A percentile compares a stretch with the other conserved stretches of the same genome.
These are phyloP conservation scores for Celoporthe dispersa DNA, from an alignment of 2,329 filamentous ascomycete genomes.

Conservation along the genomic window DNA sequence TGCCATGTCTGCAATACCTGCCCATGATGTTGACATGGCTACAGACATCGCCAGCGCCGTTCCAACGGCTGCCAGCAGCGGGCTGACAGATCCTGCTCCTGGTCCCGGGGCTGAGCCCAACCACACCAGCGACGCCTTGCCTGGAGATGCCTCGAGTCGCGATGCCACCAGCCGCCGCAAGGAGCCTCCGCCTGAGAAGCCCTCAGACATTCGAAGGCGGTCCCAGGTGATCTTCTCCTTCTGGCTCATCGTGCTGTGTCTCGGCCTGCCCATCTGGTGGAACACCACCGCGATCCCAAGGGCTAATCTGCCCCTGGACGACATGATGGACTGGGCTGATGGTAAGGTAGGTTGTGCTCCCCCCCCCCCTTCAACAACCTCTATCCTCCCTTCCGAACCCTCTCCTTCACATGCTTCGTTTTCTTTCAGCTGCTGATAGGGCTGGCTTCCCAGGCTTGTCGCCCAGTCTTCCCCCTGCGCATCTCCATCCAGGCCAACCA, in stretches of 20 bases:
- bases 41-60: neutral
- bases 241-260: conserved; percentile 81
- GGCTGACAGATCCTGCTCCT: neutral
- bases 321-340: conserved; percentile 91
- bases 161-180: conserved; percentile 38
- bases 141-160: conserved; percentile 14
- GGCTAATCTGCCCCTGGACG: conserved; percentile 77
- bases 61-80: neutral
- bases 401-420: conserved; percentile 2
- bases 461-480: conserved; percentile 83
- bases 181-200: conserved; percentile 77
- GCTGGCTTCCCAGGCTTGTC: conserved; percentile 68
- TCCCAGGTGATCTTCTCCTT: conserved; percentile 82
- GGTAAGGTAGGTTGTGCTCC: conserved; percentile 68
- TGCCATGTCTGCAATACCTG: conserved; percentile 26
- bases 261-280: conserved; percentile 96
- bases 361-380: neutral
- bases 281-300: conserved; percentile 91
- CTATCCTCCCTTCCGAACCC: too few relatives aligned
- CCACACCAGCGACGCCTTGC: conserved; percentile 6
- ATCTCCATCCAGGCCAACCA: conserved; percentile 75
- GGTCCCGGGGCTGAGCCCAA: neutral
- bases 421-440: neutral
- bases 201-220: conserved; percentile 70
- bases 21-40: conserved; percentile 23